Evolutionary conservation across 192 early-diverging fungal species (phyloP).

Genomic region (Coemansia sp.): DNA sequence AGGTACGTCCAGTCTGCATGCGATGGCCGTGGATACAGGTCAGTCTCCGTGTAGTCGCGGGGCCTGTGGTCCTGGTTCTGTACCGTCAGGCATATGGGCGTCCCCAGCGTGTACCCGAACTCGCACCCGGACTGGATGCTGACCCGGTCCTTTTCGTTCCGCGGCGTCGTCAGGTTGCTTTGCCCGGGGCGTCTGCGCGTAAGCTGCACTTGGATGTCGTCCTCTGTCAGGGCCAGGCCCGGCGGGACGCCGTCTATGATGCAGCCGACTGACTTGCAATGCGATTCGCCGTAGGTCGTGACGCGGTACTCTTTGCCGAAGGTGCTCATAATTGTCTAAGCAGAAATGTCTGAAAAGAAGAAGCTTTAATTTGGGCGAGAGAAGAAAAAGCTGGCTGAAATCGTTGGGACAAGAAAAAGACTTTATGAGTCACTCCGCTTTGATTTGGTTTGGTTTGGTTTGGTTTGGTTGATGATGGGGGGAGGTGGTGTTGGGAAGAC

Average conservation of each 20-base stretch:
- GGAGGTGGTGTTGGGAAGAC: no score
- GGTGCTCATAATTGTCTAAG: constrained; percentile 63
- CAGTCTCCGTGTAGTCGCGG: constrained; percentile 94
- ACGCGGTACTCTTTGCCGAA: constrained; percentile 87
- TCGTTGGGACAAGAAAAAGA: not conserved
- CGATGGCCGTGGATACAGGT: constrained; percentile 92
- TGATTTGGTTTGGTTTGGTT: no score
- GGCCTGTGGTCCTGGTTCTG: constrained; percentile 96
- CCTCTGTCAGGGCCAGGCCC: constrained; percentile 86
- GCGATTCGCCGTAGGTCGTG: constrained; percentile 97
- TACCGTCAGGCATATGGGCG: constrained; percentile 91
- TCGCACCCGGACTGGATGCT: constrained; percentile 93
- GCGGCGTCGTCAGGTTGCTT: constrained; percentile 93
- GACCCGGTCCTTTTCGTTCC: constrained; percentile 94
- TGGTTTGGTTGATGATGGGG: no score
- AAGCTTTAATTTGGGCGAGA: not conserved
- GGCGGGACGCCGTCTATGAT: constrained; percentile 97
- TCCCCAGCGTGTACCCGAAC: constrained; percentile 89
- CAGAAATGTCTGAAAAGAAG: not conserved
- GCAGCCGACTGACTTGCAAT: constrained; percentile 97
- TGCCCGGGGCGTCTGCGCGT: constrained; percentile 94
- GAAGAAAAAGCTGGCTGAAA: not conserved
- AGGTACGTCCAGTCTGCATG: constrained; percentile 99
- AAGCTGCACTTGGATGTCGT: constrained; percentile 91
- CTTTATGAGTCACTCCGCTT: not conserved